These are phyloP conservation scores for Capsicum rhomboideum DNA, from an alignment of 257 asterid genomes.

Conservation along the genomic window DNA sequence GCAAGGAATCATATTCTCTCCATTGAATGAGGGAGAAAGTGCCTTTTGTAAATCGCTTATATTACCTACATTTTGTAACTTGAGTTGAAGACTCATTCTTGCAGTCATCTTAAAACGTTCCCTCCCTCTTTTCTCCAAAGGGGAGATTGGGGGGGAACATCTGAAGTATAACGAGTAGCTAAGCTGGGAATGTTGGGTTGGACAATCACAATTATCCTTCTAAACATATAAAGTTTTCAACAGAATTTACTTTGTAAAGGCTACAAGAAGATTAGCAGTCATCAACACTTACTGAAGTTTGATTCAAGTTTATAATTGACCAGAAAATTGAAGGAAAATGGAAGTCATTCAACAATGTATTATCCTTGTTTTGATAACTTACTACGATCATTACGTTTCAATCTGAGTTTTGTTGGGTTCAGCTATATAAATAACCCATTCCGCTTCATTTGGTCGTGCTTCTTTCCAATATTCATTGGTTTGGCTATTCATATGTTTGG, in stretches of 20 bases:
- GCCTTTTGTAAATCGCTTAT: not conserved
- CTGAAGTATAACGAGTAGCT: not conserved
- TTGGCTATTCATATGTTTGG: not conserved
- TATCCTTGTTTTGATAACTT: not conserved
- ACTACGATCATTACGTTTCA: not conserved
- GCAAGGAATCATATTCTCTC: not conserved
- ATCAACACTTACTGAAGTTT: not conserved
- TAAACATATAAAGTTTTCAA: not conserved
- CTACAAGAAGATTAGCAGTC: not conserved
- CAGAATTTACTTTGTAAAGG: not conserved
- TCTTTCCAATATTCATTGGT: not conserved
- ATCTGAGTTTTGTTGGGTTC: not conserved
- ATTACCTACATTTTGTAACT: not conserved
- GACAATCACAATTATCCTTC: not conserved
- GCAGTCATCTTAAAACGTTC: not conserved
- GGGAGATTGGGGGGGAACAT: not conserved
- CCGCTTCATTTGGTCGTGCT: not conserved
- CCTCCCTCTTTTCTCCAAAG: not conserved
- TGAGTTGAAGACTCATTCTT: not conserved
- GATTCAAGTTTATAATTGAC: not conserved
- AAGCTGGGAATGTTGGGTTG: not conserved
- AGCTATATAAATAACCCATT: not conserved
- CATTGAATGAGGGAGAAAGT: not conserved
- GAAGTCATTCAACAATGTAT: not conserved
- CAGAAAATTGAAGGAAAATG: not conserved